Conservation (phyloP, 306 rosid genomes). For the Prinsepia uniflora region DNA sequence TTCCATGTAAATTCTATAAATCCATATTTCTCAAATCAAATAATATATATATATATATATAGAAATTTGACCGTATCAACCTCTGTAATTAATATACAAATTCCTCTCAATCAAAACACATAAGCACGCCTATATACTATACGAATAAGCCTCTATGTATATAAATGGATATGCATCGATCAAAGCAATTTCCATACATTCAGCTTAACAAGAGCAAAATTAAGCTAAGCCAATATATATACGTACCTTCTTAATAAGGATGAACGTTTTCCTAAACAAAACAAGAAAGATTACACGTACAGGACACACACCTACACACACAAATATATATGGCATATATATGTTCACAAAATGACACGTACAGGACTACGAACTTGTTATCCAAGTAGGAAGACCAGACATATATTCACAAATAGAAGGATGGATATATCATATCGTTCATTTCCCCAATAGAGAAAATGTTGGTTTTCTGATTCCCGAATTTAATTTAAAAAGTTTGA, state of each 20-base stretch:
- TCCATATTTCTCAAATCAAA: too few species aligned
- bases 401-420: too few species aligned
- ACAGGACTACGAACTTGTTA: background rate
- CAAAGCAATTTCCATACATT: background rate
- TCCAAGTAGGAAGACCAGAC: background rate
- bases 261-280: background rate
- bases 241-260: background rate
- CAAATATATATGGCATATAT: background rate
- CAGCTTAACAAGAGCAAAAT: background rate
- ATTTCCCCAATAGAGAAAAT: constrained; percentile 9
- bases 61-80: too few species aligned
- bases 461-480: background rate
- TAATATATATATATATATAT: too few species aligned
- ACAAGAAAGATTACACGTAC: background rate
- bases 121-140: background rate
- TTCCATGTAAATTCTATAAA: too few species aligned
- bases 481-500: background rate
- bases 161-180: too few species aligned
- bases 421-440: too few species aligned
- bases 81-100: background rate
- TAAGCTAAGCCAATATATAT: background rate
- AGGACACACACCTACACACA: background rate
- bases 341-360: background rate
- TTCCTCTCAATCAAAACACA: background rate
- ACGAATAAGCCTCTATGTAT: background rate